These are phyloP conservation scores for Neofusicoccum parvum DNA, from an alignment of 2,329 filamentous ascomycete genomes.

Conservation along the genomic window DNA sequence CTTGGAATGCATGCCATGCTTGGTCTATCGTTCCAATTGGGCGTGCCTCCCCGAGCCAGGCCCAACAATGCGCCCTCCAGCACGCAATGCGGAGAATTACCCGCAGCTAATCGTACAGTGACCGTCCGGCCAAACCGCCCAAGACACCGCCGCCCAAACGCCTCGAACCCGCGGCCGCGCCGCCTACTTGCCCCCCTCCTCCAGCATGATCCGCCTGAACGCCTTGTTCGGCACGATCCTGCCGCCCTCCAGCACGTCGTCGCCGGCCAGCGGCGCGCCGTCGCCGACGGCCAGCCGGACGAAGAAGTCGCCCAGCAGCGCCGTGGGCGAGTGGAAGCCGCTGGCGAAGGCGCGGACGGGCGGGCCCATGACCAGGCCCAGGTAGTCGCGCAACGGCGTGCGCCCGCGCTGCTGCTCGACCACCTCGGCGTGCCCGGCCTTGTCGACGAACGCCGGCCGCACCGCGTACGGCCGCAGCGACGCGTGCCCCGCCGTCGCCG, in stretches of 20 bases:
- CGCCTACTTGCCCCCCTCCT: background rate
- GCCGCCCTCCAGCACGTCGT: constrained; percentile 43
- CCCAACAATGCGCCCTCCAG: too few relatives aligned
- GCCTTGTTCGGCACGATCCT: constrained; percentile 43
- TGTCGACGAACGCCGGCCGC: constrained; percentile 64
- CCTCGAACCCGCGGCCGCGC: too few relatives aligned
- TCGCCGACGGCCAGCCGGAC: constrained; percentile 53
- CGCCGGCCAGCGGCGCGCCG: constrained; percentile 42
- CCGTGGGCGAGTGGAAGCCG: constrained; percentile 47
- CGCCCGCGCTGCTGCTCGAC: constrained; percentile 34
- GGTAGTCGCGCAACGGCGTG: constrained; percentile 30
- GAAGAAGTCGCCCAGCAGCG: constrained; percentile 51
- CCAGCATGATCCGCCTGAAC: constrained; percentile 38
- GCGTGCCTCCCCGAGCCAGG: too few relatives aligned
- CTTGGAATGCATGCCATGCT: too few relatives aligned
- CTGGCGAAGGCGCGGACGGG: constrained; percentile 33
- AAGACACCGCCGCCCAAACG: too few relatives aligned
- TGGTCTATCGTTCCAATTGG: too few relatives aligned
- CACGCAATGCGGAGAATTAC: too few relatives aligned
- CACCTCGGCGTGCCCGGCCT: constrained; percentile 43
- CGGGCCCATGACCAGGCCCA: constrained; percentile 19
- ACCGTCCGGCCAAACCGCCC: too few relatives aligned
- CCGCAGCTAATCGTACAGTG: background rate
- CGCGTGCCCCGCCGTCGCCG: constrained; percentile 38
- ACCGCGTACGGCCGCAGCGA: constrained; percentile 59